Evolutionary conservation across 352 stramenopile species (phyloP), one percentile per base, ranked within the genome.

Genomic region (Globisporangium recalcitrans): DNA sequence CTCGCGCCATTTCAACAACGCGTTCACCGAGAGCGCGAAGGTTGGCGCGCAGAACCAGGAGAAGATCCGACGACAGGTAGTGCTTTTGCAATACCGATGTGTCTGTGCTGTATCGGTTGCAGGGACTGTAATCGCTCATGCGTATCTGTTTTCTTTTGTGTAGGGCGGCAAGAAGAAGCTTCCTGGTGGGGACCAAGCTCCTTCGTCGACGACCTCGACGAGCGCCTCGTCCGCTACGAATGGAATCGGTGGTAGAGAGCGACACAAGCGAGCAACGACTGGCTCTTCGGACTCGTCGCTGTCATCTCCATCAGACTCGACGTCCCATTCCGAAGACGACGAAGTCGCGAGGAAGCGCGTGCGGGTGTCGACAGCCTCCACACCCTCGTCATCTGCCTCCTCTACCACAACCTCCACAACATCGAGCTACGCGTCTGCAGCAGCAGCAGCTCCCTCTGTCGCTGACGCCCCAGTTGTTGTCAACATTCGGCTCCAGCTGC

Each of bases 1-100:
- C 46, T 69, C 73, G 29, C 78, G 80, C 21, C 87, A 94, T 70
- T 93, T 88, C 61, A 86, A 97, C 59, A 95, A 95, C 58, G 74
- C 80, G 4, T 71, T 87, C 69, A 90, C 82, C 8, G 67, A 94
- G 61, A 88, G 80, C 76, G 80, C 79, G 6, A 85, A 85, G 52
- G 79, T 80, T 31, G 87, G 87, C 24, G 80, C 86, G 31, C 60
- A 85, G 34, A 86, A 87, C 53, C 85, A 96, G 62, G 74, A 75
- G 27, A 76, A 74, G 16, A 69, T 85, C 13, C 77, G 86, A 22
- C 77, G 78, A 59, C 73, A 88, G 34, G 76, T 84, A 64, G 52
- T 71, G 52, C n/a, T 13, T 19, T 26, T 4, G 32, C n/a, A 7
- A n/a, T 11, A n/a, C n/a, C 13, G 13, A 5, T 42, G 36, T n/a